A percentile compares a stretch with the other conserved stretches of the same genome.
These are phyloP conservation scores for Xylariaceae sp. DNA, from an alignment of 2,329 filamentous ascomycete species.

Conservation along the genomic window DNA sequence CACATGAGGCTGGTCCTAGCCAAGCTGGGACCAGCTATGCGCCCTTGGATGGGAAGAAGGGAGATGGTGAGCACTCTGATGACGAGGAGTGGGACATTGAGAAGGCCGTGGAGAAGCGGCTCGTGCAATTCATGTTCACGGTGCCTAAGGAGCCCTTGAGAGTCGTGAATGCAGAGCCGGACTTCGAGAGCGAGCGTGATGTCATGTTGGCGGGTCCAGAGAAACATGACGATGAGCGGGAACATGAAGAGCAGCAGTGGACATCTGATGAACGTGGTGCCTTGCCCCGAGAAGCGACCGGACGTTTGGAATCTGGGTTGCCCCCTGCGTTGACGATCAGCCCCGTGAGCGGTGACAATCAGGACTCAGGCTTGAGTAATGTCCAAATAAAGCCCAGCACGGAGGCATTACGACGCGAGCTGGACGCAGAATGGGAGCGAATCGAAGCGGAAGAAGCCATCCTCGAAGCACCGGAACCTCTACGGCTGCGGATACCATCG, in stretches of 20 bases:
- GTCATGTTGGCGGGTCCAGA: slow-evolving; percentile 42
- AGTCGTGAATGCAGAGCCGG: slow-evolving; percentile 79
- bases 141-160: slow-evolving; percentile 80
- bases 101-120: slow-evolving; percentile 62
- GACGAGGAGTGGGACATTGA: slow-evolving; percentile 67
- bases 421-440: slow-evolving; percentile 26
- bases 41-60: slow-evolving; percentile 4
- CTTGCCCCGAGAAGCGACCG: neutral
- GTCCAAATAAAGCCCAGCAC: slow-evolving; percentile 10
- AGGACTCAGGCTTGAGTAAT: neutral
- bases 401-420: slow-evolving; percentile 24
- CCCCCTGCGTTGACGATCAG: slow-evolving; percentile 10
- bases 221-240: neutral
- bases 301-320: neutral
- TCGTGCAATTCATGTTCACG: slow-evolving; percentile 87
- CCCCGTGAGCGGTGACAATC: slow-evolving; percentile 20
- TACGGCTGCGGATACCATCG: slow-evolving; percentile 10
- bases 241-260: neutral
- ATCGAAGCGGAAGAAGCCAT: slow-evolving; percentile 10
- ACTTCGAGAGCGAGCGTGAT: slow-evolving; percentile 40
- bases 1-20: slow-evolving; percentile 33
- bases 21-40: slow-evolving; percentile 31
- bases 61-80: slow-evolving; percentile 54
- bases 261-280: neutral
- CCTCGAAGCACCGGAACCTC: slow-evolving; percentile 9